Evolutionary conservation across 306 rosid genomes (phyloP).

Genomic region (Sicyos baderoa): DNA sequence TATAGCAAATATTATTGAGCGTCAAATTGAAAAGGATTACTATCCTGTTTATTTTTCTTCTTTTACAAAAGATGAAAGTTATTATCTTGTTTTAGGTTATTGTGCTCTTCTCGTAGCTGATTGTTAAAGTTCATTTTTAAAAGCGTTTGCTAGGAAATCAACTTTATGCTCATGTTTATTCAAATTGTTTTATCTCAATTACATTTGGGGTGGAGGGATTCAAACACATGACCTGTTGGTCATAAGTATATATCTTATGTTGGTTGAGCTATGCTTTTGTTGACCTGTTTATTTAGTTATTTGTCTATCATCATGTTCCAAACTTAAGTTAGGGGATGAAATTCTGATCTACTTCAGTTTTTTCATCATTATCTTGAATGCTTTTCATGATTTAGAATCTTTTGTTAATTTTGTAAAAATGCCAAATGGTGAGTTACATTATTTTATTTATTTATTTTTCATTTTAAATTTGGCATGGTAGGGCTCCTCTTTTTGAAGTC

Average conservation of each 20-base stretch:
- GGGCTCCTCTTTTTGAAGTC: slow-evolving; percentile 49
- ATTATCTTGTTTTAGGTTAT: not conserved
- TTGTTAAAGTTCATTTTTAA: slow-evolving; percentile 2
- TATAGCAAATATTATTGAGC: not conserved
- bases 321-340: not conserved
- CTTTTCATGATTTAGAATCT: not conserved
- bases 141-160: not conserved
- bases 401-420: slow-evolving; percentile 3
- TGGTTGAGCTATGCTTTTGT: no score
- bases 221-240: no score
- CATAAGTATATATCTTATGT: no score
- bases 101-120: not conserved
- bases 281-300: no score
- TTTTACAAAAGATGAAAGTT: not conserved
- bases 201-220: no score
- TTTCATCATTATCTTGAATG: slow-evolving; percentile 4
- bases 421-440: not conserved
- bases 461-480: slow-evolving; percentile 9
- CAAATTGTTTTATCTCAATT: not conserved
- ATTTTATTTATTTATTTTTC: not conserved
- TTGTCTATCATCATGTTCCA: no score
- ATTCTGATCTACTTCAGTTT: not conserved
- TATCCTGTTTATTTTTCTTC: slow-evolving; percentile 3
- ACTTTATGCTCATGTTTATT: slow-evolving; percentile 2
- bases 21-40: not conserved